phyloP scores from a whole-genome alignment of 2,329 filamentous ascomycete genomes.

The Hortaea werneckii region DNA sequence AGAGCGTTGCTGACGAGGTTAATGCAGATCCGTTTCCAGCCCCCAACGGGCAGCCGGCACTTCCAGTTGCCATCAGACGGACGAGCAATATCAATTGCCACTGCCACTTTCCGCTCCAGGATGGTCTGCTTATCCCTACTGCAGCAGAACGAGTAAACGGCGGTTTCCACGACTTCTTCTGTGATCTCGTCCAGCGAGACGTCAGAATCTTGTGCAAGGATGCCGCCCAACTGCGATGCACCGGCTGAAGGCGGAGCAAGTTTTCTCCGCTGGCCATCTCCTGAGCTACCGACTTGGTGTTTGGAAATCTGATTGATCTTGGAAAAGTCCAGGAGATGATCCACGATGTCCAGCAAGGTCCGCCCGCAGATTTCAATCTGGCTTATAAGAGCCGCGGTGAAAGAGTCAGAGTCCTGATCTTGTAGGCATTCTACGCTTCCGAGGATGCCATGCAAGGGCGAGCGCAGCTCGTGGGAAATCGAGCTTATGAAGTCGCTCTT shows the following conservation, averaged over 20 bases:
- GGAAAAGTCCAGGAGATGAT: conserved; percentile 34
- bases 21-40: conserved; percentile 35
- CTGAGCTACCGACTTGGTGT: conserved; percentile 1
- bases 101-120: conserved; percentile 30
- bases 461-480: conserved; percentile 44
- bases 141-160: conserved; percentile 28
- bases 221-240: conserved; percentile 7
- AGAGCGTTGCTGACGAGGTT: conserved; percentile 40
- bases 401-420: conserved; percentile 31
- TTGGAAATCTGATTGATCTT: conserved; percentile 31
- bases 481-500: conserved; percentile 45
- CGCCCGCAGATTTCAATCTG: conserved; percentile 42
- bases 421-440: conserved; percentile 41
- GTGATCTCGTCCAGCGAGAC: conserved; percentile 37
- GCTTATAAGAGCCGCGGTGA: conserved; percentile 34
- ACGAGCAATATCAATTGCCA: conserved; percentile 36
- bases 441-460: conserved; percentile 35
- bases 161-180: conserved; percentile 47
- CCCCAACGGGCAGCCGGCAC: conserved; percentile 35
- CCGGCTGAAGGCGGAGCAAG: background rate
- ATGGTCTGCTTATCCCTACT: conserved; percentile 13
- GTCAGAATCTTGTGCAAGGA: conserved; percentile 15
- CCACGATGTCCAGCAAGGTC: conserved; percentile 42
- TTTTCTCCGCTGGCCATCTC: background rate
- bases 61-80: conserved; percentile 29